A percentile compares a stretch with the other conserved stretches of the same genome.
phyloP scores from a whole-genome alignment of 75 land plant genomes.

The Sequoiadendron giganteum region DNA sequence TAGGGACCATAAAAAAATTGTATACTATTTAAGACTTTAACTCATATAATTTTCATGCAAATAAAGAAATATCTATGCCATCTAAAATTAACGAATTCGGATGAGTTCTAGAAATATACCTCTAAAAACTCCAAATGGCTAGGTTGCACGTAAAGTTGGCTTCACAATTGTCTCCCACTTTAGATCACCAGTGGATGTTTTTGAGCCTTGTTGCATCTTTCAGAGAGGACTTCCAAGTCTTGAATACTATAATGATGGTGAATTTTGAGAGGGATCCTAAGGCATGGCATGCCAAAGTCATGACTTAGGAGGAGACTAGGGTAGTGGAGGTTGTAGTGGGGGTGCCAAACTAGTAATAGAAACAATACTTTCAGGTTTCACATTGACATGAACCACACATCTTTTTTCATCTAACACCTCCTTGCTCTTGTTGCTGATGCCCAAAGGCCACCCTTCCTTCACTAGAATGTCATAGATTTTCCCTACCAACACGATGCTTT shows the following conservation, averaged over 20 bases:
- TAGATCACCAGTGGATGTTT: not conserved
- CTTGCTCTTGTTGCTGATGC: conserved; percentile 7
- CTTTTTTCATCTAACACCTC: not conserved
- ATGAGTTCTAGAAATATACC: conserved; percentile 4
- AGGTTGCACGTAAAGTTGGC: conserved; percentile 5
- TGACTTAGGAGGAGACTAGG: conserved; percentile 57
- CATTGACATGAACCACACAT: not conserved
- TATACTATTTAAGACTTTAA: not conserved
- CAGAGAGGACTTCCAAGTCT: conserved; percentile 1
- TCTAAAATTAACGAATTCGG: not conserved
- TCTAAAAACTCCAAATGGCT: conserved; percentile 23
- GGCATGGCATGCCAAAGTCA: conserved; percentile 58
- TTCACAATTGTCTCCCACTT: conserved; percentile 30
- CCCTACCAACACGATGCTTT: not conserved
- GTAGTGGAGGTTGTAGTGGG: conserved; percentile 16
- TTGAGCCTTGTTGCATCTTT: conserved; percentile 14
- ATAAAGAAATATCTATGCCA: not conserved
- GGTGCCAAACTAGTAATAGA: not conserved
- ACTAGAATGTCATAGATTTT: conserved; percentile 1
- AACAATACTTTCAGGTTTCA: not conserved
- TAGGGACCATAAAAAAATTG: not conserved
- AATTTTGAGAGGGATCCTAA: conserved; percentile 15
- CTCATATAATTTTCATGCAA: not conserved
- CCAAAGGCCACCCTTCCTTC: conserved; percentile 14
- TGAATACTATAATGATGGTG: conserved; percentile 16